phyloP scores from a whole-genome alignment of 306 rosid species.

The Pyrus pyrifolia region DNA sequence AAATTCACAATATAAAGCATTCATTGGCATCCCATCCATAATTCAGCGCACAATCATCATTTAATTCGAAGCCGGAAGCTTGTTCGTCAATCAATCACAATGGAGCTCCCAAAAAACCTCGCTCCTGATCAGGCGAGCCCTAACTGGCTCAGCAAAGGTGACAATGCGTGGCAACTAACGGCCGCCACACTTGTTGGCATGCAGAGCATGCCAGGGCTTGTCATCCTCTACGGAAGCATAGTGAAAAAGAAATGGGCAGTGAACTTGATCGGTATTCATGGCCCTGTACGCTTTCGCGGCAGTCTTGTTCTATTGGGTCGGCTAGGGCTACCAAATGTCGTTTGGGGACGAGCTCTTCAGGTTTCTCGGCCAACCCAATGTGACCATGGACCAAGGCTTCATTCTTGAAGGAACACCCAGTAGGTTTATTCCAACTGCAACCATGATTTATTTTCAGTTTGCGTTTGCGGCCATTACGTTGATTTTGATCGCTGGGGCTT shows the following conservation, averaged over 20 bases:
- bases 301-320: constrained; percentile 38
- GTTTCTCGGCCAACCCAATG: constrained; percentile 24
- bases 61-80: background rate
- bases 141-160: constrained; percentile 37
- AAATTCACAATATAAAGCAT: background rate
- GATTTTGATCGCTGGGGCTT: constrained; percentile 40
- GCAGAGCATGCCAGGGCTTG: constrained; percentile 44
- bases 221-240: constrained; percentile 47
- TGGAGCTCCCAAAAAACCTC: constrained; percentile 6
- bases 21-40: background rate
- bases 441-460: constrained; percentile 39
- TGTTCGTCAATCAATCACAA: background rate
- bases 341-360: constrained; percentile 14
- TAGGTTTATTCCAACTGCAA: constrained; percentile 26
- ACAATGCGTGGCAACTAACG: constrained; percentile 45
- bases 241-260: constrained; percentile 48
- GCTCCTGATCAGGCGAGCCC: constrained; percentile 5
- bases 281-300: constrained; percentile 45
- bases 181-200: constrained; percentile 38
- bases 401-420: background rate
- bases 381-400: constrained; percentile 5
- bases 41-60: background rate
- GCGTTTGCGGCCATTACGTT: constrained; percentile 41
- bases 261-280: constrained; percentile 49
- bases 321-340: constrained; percentile 38